Conservation (phyloP, 2,329 filamentous ascomycete species). For the Pyricularia pennisetigena region DNA sequence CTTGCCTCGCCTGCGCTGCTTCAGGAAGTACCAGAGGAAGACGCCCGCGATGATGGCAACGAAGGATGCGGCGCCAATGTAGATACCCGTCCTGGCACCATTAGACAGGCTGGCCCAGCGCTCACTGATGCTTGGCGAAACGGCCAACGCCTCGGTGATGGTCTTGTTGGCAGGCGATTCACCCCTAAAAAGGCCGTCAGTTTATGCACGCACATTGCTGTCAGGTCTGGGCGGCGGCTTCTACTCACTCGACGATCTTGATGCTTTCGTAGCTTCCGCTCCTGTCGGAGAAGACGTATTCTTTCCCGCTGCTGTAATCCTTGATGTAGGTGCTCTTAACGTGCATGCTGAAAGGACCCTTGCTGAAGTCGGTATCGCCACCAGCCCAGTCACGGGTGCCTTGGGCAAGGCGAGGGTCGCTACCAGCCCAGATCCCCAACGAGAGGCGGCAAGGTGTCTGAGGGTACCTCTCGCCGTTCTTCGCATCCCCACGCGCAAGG, state of each 20-base stretch:
- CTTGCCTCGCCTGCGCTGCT: constrained; percentile 41
- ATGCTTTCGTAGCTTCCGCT: constrained; percentile 10
- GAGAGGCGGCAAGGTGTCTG: constrained; percentile 68
- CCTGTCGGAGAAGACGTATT: constrained; percentile 9
- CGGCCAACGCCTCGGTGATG: constrained; percentile 27
- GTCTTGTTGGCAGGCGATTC: constrained; percentile 45
- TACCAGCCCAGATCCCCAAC: constrained; percentile 56
- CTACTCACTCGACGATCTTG: constrained; percentile 7
- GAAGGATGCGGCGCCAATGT: constrained; percentile 33
- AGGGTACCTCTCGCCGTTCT: constrained; percentile 55
- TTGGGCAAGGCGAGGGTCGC: constrained; percentile 42
- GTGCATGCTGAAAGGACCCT: constrained; percentile 53
- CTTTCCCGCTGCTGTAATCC: constrained; percentile 18
- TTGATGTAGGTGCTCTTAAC: constrained; percentile 39
- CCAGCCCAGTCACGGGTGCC: constrained; percentile 48
- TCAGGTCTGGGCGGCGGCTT: not conserved
- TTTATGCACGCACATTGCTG: not conserved
- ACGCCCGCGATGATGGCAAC: constrained; percentile 34
- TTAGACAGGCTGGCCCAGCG: constrained; percentile 44
- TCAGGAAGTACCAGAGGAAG: constrained; percentile 42
- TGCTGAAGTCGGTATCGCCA: constrained; percentile 42
- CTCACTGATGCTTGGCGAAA: constrained; percentile 31
- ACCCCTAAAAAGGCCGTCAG: constrained; percentile 26
- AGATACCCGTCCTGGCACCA: constrained; percentile 41
- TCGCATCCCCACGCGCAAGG: constrained; percentile 49